Percentiles rank a stretch among this genome's conserved stretches.
Evolutionary conservation across 2,329 filamentous ascomycete genomes (phyloP).

Genomic region (Penicillium sp.): DNA sequence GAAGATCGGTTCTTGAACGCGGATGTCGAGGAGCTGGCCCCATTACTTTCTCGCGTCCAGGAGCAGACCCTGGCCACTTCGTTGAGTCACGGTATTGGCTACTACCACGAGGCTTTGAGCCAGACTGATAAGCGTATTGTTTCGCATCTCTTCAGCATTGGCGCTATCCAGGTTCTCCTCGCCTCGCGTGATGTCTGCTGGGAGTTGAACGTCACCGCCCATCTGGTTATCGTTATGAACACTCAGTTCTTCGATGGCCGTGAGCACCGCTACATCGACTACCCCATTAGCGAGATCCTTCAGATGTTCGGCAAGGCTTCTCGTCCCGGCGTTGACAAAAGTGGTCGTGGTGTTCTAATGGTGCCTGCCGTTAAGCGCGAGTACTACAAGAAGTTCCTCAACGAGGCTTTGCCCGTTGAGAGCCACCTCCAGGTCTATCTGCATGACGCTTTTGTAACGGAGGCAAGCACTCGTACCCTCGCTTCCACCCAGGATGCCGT

Average conservation of each 20-base stretch:
- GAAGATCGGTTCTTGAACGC: slow-evolving; percentile 94
- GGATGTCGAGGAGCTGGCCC: slow-evolving; percentile 78
- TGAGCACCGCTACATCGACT: slow-evolving; percentile 96
- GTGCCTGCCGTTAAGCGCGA: slow-evolving; percentile 91
- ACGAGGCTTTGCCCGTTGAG: slow-evolving; percentile 93
- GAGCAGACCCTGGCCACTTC: slow-evolving; percentile 88
- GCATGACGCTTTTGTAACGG: slow-evolving; percentile 94
- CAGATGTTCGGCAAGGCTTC: slow-evolving; percentile 98
- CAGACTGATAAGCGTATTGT: slow-evolving; percentile 91
- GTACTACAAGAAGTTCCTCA: slow-evolving; percentile 98
- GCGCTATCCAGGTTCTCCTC: slow-evolving; percentile 84
- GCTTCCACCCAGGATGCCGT: slow-evolving; percentile 95
- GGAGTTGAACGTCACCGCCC: slow-evolving; percentile 87
- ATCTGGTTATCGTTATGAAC: slow-evolving; percentile 94
- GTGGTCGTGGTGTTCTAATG: slow-evolving; percentile 93
- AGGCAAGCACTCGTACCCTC: slow-evolving; percentile 95
- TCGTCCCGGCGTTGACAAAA: slow-evolving; percentile 76
- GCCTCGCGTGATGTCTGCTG: slow-evolving; percentile 91
- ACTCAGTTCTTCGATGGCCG: slow-evolving; percentile 97
- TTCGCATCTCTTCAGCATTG: slow-evolving; percentile 85
- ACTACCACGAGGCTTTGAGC: slow-evolving; percentile 94
- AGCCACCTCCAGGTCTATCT: slow-evolving; percentile 90
- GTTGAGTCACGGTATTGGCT: slow-evolving; percentile 90
- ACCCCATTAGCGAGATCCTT: slow-evolving; percentile 88
- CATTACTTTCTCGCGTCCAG: slow-evolving; percentile 80